Evolutionary conservation across 441 rosid genomes (phyloP).

Genomic region (Manihot esculenta): DNA sequence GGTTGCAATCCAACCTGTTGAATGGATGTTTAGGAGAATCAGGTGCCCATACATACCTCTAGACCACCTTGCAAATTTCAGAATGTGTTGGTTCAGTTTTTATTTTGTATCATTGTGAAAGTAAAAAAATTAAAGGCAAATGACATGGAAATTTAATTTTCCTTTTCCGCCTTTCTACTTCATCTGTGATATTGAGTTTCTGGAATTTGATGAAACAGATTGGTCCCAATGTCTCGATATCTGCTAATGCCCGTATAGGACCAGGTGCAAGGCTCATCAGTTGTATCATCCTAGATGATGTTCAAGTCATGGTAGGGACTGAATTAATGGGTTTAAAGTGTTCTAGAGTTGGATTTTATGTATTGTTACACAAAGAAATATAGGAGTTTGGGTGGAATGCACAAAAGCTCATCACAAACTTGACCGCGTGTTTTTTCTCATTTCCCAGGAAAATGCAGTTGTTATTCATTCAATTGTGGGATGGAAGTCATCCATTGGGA

Average conservation of each 20-base stretch:
- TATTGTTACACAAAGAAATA: neutral
- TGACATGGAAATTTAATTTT: neutral
- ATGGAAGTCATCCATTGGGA: conserved; percentile 89
- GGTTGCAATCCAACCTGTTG: neutral
- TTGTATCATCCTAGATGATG: conserved; percentile 84
- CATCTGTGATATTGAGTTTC: conserved; percentile 14
- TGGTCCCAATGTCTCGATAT: conserved; percentile 88
- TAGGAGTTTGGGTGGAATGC: neutral
- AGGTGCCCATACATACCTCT: neutral
- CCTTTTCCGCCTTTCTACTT: neutral
- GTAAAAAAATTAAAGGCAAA: neutral
- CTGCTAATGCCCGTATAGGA: conserved; percentile 95
- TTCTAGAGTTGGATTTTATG: neutral
- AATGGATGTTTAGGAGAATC: neutral
- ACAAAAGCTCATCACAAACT: conserved; percentile 7
- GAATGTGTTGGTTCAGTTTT: neutral
- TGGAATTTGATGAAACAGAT: conserved; percentile 48
- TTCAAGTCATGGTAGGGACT: conserved; percentile 73
- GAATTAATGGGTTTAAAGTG: conserved; percentile 4
- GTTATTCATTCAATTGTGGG: conserved; percentile 79
- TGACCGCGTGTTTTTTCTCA: conserved; percentile 24
- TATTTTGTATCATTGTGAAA: conserved; percentile 4
- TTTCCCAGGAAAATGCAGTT: conserved; percentile 80
- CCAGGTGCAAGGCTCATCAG: conserved; percentile 88
- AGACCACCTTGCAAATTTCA: neutral